A percentile compares a stretch with the other conserved stretches of the same genome.
Evolutionary conservation across 2,329 filamentous ascomycete genomes (phyloP).

Genomic region (Fusarium scirpi): DNA sequence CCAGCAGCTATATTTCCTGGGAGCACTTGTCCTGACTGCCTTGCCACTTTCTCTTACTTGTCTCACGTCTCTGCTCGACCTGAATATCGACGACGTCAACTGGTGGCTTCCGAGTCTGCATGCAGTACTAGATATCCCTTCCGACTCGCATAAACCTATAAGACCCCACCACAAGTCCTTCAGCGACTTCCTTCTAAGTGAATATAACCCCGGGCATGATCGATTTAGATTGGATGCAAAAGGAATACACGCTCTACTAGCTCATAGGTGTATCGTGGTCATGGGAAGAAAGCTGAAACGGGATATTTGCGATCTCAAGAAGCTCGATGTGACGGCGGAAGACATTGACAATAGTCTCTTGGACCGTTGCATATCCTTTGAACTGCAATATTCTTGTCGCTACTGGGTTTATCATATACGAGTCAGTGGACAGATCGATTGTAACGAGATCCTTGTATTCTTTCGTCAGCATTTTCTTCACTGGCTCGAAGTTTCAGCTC

Average conservation of each 20-base stretch:
- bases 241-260: not conserved
- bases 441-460: not conserved
- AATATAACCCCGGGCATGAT: accelerated
- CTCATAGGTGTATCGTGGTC: not conserved
- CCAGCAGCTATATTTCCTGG: not conserved
- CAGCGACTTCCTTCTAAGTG: not conserved
- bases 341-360: not conserved
- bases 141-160: not conserved
- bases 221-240: not conserved
- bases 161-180: not conserved
- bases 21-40: not conserved
- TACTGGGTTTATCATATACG: not conserved
- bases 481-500: not conserved
- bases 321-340: not conserved
- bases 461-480: not conserved
- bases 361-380: not conserved
- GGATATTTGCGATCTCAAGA: not conserved
- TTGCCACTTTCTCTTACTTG: not conserved
- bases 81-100: not conserved
- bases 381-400: not conserved
- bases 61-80: not conserved
- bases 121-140: not conserved
- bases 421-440: not conserved
- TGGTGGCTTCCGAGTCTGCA: not conserved
- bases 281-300: not conserved